A percentile compares a stretch with the other conserved stretches of the same genome.
Evolutionary conservation across 331 rosid species (phyloP).

Genomic region (Pyracantha coccinea): DNA sequence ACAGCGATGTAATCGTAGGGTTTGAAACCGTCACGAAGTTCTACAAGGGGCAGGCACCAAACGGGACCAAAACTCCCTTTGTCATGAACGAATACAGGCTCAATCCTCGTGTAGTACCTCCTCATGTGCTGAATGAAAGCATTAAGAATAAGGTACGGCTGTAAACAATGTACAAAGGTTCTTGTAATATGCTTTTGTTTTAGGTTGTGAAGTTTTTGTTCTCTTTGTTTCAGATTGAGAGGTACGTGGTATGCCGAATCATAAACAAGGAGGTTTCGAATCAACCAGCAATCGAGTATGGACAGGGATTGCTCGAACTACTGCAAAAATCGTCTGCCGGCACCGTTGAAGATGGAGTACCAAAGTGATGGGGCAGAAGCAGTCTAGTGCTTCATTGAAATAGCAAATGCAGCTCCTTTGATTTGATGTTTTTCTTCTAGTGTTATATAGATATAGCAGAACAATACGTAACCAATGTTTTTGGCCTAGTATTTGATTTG

Average conservation of each 20-base stretch:
- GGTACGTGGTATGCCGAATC: neutral
- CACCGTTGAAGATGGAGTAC: neutral
- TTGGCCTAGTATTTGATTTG: neutral
- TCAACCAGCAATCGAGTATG: neutral
- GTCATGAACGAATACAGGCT: slow-evolving; percentile 1
- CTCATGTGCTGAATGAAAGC: slow-evolving; percentile 4
- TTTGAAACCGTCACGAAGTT: neutral
- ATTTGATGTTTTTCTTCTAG: neutral
- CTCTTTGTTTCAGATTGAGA: slow-evolving; percentile 1
- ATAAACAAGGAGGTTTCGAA: neutral
- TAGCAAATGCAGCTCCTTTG: neutral
- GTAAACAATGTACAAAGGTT: neutral
- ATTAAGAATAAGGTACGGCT: neutral
- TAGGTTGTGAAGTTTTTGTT: neutral
- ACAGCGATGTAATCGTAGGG: neutral
- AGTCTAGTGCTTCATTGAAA: neutral
- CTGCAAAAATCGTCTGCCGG: neutral
- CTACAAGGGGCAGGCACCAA: neutral
- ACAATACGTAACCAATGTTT: neutral
- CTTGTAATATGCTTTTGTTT: neutral
- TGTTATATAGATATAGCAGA: neutral
- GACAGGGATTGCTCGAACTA: neutral
- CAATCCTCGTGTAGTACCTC: neutral
- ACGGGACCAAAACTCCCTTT: neutral
- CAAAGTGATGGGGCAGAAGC: neutral